These are phyloP conservation scores for Apophysomyces elegans DNA, from an alignment of 371 early-diverging fungal genomes.

Conservation along the genomic window DNA sequence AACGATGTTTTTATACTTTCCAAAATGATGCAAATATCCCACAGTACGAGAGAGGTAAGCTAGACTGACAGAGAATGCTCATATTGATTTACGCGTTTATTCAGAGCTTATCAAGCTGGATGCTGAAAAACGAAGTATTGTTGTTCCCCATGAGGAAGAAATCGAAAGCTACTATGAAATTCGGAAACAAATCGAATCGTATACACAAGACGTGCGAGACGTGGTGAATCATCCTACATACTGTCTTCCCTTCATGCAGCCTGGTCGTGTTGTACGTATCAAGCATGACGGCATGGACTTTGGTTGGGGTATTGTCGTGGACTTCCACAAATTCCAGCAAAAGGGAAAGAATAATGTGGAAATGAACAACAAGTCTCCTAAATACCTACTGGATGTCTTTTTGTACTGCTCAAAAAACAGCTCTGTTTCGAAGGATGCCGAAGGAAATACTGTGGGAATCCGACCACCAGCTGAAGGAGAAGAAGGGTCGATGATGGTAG, in stretches of 20 bases:
- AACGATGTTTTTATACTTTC: slow-evolving; percentile 96
- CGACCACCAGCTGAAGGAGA: slow-evolving; percentile 64
- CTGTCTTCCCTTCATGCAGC: slow-evolving; percentile 83
- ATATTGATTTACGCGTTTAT: neutral
- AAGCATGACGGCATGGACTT: slow-evolving; percentile 74
- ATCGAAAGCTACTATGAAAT: slow-evolving; percentile 81
- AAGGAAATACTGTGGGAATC: slow-evolving; percentile 58
- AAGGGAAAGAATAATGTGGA: slow-evolving; percentile 38
- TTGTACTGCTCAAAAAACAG: slow-evolving; percentile 75
- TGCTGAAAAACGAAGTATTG: slow-evolving; percentile 55
- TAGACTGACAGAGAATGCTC: neutral
- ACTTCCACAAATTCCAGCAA: slow-evolving; percentile 33
- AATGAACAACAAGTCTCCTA: slow-evolving; percentile 33
- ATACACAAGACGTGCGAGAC: slow-evolving; percentile 71
- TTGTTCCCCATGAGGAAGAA: slow-evolving; percentile 71
- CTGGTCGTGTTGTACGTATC: slow-evolving; percentile 85
- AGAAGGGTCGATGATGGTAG: slow-evolving; percentile 66
- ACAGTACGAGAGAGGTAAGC: slow-evolving; percentile 61
- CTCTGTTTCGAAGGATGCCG: slow-evolving; percentile 56
- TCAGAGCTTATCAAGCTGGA: slow-evolving; percentile 61
- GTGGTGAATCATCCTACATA: slow-evolving; percentile 85
- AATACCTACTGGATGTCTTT: slow-evolving; percentile 84
- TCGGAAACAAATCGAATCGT: slow-evolving; percentile 70
- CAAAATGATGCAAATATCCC: slow-evolving; percentile 91
- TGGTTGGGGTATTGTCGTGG: slow-evolving; percentile 92